Base-by-base conservation (phyloP, 1,284 basidiomycete genomes). In the Ceratobasidium papillatum region DNA sequence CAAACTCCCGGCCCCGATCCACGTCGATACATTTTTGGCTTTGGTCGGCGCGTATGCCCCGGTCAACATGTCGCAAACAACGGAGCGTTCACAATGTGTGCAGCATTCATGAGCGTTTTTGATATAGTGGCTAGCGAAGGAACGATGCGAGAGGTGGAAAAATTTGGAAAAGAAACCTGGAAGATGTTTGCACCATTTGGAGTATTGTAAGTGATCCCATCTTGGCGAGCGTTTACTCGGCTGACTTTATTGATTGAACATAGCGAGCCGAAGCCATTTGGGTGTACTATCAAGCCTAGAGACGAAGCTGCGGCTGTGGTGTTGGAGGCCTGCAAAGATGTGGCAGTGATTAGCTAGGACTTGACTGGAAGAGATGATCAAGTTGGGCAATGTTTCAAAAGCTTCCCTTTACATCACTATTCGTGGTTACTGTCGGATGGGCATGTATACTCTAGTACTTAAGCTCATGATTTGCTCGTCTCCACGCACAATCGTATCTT, bases 61-160 rank as follows among this genome's bases (percentile, higher is more conserved):
- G 69, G 69, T 9, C 69, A 62, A 9, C 69, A 72, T 32, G 56
- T 72, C 14, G 58, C 69, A 9, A 72, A 72, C 69, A 72, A 72
- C 27, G 45, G 43, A 14, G 58, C 69, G 7, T 72, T 61, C 41
- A 51, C 58, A 12, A 59, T 72, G 34, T 59, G 56, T 38, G 58
- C 69, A 1, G 45, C 43, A 12, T 61, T 72, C 19, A 61, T 72
- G 69, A 61, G 56, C 12, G 69, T 72, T 5, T 72, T 72, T 25
- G 19, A 71, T 12, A 38, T 56, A 3, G 22, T n/a, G 19, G 64
- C 64, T 41, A 25, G 64, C 4, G 34, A 68, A 11, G 64, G 54
- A 2, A 68, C 51, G 3, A 54, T 54, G 64, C 30, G 19, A 9
- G 64, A 52, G 27, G 51, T 54, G 51, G 51, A 54, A 11, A 41